These are phyloP conservation scores for Periconia macrospinosa DNA, from an alignment of 2,329 filamentous ascomycete species.

Conservation along the genomic window DNA sequence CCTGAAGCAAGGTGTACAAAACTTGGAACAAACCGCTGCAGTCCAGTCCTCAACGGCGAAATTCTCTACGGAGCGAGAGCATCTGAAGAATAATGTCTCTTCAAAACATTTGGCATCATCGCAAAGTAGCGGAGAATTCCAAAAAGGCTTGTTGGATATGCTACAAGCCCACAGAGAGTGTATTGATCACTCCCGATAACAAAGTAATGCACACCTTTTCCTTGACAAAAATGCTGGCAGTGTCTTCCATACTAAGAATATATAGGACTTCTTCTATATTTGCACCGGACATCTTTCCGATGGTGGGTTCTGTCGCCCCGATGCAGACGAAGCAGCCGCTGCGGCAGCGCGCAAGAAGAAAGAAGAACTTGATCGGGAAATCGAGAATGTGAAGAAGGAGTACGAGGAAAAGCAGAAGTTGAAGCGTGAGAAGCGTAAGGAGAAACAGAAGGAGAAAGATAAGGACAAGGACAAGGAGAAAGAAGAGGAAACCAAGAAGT, in stretches of 20 bases:
- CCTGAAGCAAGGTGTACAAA: background rate
- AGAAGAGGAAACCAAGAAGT: slow-evolving; percentile 54
- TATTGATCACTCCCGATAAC: slow-evolving; percentile 85
- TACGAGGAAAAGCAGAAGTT: slow-evolving; percentile 59
- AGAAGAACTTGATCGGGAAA: slow-evolving; percentile 52
- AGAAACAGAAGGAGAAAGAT: slow-evolving; percentile 56
- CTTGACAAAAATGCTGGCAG: background rate
- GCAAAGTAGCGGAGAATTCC: slow-evolving; percentile 81
- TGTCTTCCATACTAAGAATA: slow-evolving; percentile 1
- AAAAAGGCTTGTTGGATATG: slow-evolving; percentile 88
- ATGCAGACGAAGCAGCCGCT: slow-evolving; percentile 69
- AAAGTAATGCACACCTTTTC: slow-evolving; percentile 60
- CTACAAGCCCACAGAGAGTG: slow-evolving; percentile 83
- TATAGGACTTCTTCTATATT: slow-evolving; percentile 88
- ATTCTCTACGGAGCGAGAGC: background rate
- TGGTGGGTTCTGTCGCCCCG: slow-evolving; percentile 72
- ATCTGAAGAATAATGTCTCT: slow-evolving; percentile 43
- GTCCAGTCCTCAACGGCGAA: background rate
- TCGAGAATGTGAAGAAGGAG: slow-evolving; percentile 53
- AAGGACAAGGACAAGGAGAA: slow-evolving; percentile 62
- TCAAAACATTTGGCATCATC: slow-evolving; percentile 80
- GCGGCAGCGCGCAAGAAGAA: slow-evolving; percentile 57
- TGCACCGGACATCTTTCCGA: slow-evolving; percentile 84
- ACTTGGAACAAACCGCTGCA: background rate
- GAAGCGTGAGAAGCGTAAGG: slow-evolving; percentile 54